phyloP scores from a whole-genome alignment of 192 early-diverging fungal species.

The Coemansia interrupta region DNA sequence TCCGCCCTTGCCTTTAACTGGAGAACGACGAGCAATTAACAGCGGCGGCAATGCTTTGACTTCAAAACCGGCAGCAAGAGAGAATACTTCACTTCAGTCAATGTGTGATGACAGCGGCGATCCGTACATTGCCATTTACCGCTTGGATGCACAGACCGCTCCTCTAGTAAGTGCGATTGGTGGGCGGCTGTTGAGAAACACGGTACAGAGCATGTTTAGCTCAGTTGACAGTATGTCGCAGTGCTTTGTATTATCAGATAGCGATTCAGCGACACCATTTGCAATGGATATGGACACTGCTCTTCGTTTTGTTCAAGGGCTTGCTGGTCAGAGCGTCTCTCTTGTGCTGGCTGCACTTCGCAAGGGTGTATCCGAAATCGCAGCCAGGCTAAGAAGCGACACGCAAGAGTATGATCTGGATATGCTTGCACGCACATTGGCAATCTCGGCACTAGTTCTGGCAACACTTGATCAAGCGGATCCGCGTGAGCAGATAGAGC shows the following conservation, averaged over 20 bases:
- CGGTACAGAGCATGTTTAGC: slow-evolving; percentile 18
- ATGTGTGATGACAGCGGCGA: slow-evolving; percentile 10
- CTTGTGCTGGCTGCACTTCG: slow-evolving; percentile 4
- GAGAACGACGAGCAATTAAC: no score
- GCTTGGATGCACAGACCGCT: slow-evolving; percentile 27
- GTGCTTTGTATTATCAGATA: slow-evolving; percentile 17
- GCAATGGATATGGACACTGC: slow-evolving; percentile 29
- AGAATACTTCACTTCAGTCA: no score
- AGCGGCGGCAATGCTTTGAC: no score
- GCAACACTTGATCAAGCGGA: not conserved
- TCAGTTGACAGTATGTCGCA: slow-evolving; percentile 16
- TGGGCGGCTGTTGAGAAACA: slow-evolving; percentile 27
- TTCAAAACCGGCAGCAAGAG: no score
- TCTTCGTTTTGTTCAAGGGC: slow-evolving; percentile 9
- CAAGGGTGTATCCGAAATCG: slow-evolving; percentile 7
- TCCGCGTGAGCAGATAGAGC: not conserved
- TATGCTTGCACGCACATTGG: slow-evolving; percentile 15
- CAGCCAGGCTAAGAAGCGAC: not conserved
- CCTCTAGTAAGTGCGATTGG: slow-evolving; percentile 20
- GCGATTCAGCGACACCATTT: slow-evolving; percentile 3
- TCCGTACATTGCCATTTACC: slow-evolving; percentile 22
- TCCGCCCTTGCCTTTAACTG: not conserved
- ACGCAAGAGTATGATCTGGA: not conserved
- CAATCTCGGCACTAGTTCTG: slow-evolving; percentile 13
- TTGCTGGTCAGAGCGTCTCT: not conserved